phyloP scores from a whole-genome alignment of 176 grass and related monocot genomes.

The Rhynchospora tenuis region DNA sequence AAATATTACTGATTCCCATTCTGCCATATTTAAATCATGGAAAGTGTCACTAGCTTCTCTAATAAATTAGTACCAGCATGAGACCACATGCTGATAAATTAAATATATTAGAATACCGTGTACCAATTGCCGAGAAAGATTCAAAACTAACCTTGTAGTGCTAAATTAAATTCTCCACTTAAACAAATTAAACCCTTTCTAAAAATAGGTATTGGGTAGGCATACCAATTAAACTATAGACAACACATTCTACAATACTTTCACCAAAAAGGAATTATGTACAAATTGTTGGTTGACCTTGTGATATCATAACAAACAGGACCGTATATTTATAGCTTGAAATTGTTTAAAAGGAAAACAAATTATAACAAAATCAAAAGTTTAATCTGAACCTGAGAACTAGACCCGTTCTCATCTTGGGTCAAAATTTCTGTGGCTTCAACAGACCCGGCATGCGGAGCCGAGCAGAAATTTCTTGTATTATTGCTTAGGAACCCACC shows the following conservation, averaged over 20 bases:
- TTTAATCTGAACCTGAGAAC: constrained; percentile 8
- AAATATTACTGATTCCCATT: constrained; percentile 8
- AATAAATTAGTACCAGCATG: not conserved
- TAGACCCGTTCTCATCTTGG: not conserved
- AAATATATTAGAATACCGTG: not conserved
- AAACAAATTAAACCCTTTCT: not conserved
- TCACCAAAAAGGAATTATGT: not conserved
- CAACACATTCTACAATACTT: not conserved
- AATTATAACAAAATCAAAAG: constrained; percentile 5
- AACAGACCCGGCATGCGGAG: not conserved
- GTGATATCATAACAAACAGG: not conserved
- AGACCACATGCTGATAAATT: not conserved
- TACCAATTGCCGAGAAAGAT: not conserved
- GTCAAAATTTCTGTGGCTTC: not conserved
- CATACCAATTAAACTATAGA: not conserved
- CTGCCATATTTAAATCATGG: not conserved
- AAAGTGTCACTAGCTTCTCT: not conserved
- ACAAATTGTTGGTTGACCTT: not conserved
- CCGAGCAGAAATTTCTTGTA: constrained; percentile 23
- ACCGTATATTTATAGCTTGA: not conserved
- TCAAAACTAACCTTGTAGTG: not conserved
- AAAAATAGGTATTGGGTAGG: not conserved
- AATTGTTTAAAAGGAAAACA: constrained; percentile 5
- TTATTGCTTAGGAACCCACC: constrained; percentile 15
- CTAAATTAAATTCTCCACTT: not conserved